These are phyloP conservation scores for Myriosclerotinia duriaeana DNA, from an alignment of 2,329 filamentous ascomycete species.

Conservation along the genomic window DNA sequence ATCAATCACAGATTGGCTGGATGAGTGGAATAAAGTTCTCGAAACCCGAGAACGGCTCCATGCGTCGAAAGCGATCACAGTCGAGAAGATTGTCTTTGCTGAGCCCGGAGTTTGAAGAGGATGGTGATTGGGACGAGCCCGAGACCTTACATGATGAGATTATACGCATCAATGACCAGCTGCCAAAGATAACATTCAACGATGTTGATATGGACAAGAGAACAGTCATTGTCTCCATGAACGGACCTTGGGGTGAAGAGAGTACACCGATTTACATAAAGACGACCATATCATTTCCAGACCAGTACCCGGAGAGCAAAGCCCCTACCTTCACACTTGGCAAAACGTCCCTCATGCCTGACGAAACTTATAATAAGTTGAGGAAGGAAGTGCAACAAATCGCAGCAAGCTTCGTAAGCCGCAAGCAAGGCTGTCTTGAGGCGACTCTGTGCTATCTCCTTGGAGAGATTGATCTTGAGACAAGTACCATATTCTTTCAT, in stretches of 20 bases:
- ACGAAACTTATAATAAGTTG: constrained; percentile 53
- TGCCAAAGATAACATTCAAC: constrained; percentile 65
- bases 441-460: constrained; percentile 62
- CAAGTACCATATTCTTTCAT: constrained; percentile 61
- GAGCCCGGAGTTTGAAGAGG: constrained; percentile 39
- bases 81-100: constrained; percentile 39
- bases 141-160: constrained; percentile 66
- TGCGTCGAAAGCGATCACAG: constrained; percentile 29
- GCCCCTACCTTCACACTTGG: constrained; percentile 60
- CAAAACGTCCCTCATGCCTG: constrained; percentile 61
- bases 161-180: constrained; percentile 58
- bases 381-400: constrained; percentile 58
- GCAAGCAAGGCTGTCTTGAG: constrained; percentile 61
- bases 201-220: constrained; percentile 63
- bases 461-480: constrained; percentile 60
- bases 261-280: constrained; percentile 60
- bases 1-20: constrained; percentile 63
- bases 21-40: constrained; percentile 68
- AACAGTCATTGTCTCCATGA: constrained; percentile 59
- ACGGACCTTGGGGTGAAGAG: constrained; percentile 62
- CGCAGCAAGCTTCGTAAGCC: constrained; percentile 54
- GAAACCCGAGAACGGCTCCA: constrained; percentile 32
- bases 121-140: constrained; percentile 54
- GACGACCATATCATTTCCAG: constrained; percentile 59
- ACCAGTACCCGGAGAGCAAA: constrained; percentile 57